These are phyloP conservation scores for Trichoderma citrinoviride DNA, from an alignment of 2,329 filamentous ascomycete species.

Conservation along the genomic window DNA sequence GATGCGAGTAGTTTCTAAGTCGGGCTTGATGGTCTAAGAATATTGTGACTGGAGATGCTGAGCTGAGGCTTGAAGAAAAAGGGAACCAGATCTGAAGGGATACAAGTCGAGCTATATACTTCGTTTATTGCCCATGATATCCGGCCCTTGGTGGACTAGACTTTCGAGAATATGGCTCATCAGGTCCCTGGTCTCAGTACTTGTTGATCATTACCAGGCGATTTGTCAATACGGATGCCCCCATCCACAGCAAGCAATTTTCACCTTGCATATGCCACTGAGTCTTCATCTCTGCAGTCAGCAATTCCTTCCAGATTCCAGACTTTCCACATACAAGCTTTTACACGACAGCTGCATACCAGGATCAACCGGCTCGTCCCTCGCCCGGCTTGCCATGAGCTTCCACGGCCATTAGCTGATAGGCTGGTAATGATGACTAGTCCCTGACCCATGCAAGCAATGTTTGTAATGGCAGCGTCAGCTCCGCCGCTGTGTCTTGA, in stretches of 20 bases:
- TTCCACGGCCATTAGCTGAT: not conserved
- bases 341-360: not conserved
- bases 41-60: not conserved
- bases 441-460: not conserved
- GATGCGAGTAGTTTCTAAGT: not conserved
- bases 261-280: not conserved
- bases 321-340: not conserved
- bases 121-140: not conserved
- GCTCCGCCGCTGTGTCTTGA: not conserved
- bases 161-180: not conserved
- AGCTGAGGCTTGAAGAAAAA: not conserved
- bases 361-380: not conserved
- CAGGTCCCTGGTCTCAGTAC: not conserved
- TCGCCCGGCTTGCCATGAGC: not conserved
- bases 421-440: not conserved
- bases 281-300: not conserved
- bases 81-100: not conserved
- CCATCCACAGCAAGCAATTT: not conserved
- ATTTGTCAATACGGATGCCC: not conserved
- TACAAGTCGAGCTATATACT: not conserved
- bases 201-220: not conserved
- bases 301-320: not conserved
- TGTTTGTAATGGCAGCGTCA: conserved; percentile 16
- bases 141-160: not conserved
- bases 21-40: not conserved